These are phyloP conservation scores for Micractinium conductrix DNA, from an alignment of 139 green algal species.

Conservation along the genomic window DNA sequence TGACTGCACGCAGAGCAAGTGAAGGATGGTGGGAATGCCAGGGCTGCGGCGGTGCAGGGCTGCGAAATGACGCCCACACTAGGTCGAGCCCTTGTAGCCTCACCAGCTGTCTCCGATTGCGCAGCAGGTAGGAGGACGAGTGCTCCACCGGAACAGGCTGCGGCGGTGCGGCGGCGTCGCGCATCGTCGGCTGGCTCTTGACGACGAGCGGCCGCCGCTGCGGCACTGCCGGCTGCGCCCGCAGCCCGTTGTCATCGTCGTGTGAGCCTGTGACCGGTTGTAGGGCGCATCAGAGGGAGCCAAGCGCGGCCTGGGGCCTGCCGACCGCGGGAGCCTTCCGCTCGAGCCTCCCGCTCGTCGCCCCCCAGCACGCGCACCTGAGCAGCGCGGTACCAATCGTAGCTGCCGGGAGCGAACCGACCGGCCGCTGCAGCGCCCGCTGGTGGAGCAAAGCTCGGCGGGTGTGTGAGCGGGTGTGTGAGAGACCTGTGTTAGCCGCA, in stretches of 20 bases:
- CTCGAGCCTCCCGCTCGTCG: too few relatives aligned
- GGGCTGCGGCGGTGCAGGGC: background rate
- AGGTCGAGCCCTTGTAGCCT: too few relatives aligned
- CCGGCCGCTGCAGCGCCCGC: background rate
- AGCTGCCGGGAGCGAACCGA: too few relatives aligned
- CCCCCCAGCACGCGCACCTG: conserved; percentile 14
- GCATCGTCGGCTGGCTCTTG: conserved; percentile 4
- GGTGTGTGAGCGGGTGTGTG: too few relatives aligned
- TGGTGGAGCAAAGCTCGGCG: conserved; percentile 4
- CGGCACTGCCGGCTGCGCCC: background rate
- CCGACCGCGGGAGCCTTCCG: too few relatives aligned
- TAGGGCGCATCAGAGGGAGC: too few relatives aligned
- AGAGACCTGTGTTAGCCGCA: too few relatives aligned
- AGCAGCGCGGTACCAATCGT: background rate
- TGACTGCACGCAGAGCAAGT: background rate
- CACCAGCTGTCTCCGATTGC: conserved; percentile 12
- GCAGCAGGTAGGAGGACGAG: conserved; percentile 36
- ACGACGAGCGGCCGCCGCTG: conserved; percentile 20
- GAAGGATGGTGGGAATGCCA: background rate
- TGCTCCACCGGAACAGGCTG: conserved; percentile 40
- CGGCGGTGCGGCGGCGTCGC: conserved; percentile 24
- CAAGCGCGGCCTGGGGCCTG: too few relatives aligned
- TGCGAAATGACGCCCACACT: too few relatives aligned
- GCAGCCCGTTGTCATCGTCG: too few relatives aligned
- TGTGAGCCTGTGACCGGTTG: too few relatives aligned